Evolutionary conservation across 192 early-diverging fungal species (phyloP).

Genomic region (Pilaira anomala): DNA sequence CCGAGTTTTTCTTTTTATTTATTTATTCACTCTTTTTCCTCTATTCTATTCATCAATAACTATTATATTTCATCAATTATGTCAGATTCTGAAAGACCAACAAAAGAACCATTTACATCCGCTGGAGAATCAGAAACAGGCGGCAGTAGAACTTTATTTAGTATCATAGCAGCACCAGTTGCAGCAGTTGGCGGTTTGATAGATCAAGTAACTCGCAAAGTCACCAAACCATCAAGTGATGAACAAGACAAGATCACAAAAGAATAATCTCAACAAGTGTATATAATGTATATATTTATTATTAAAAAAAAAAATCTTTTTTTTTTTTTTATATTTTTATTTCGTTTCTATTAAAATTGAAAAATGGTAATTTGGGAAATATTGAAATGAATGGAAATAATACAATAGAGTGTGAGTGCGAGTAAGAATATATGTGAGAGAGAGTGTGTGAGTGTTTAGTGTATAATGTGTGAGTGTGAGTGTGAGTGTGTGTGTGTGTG

Average conservation of each 20-base stretch:
- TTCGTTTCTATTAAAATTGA: background rate
- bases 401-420: background rate
- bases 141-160: background rate
- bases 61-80: background rate
- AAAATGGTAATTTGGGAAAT: background rate
- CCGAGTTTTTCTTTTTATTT: background rate
- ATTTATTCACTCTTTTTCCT: background rate
- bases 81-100: slow-evolving; percentile 1
- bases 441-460: background rate
- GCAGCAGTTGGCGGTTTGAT: slow-evolving; percentile 10
- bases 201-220: slow-evolving; percentile 11
- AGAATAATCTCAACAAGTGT: background rate
- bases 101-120: slow-evolving; percentile 4
- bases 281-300: background rate
- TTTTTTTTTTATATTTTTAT: background rate
- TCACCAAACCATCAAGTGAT: background rate
- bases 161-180: background rate
- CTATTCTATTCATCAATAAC: background rate
- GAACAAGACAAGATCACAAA: background rate
- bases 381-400: too few species aligned
- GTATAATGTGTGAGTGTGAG: background rate
- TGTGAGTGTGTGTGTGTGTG: background rate
- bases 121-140: background rate
- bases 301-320: background rate
- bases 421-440: background rate